Percentiles rank a stretch among this genome's conserved stretches.
Conservation (phyloP, 164 flowering plant genomes). For the Cinnamomum chago region DNA sequence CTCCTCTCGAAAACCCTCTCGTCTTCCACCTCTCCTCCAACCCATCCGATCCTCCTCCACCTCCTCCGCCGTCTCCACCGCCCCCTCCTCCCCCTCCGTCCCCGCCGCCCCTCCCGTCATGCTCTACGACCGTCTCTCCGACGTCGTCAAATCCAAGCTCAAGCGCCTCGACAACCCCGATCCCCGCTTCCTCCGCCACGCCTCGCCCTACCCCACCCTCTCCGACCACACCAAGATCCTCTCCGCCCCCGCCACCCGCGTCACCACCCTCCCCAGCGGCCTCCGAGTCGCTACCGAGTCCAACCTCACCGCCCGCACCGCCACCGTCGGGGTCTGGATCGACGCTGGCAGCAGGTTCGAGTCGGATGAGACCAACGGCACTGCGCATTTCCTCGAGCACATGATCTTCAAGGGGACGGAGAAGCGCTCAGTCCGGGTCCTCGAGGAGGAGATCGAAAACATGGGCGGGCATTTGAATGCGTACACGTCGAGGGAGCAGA, state of each 20-base stretch:
- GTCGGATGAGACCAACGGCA: constrained; percentile 48
- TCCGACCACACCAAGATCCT: constrained; percentile 35
- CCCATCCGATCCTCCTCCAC: constrained; percentile 21
- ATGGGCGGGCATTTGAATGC: constrained; percentile 59
- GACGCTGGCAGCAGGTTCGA: constrained; percentile 53
- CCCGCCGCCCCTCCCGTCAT: constrained; percentile 19
- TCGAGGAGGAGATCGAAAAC: constrained; percentile 55
- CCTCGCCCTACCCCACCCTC: constrained; percentile 32
- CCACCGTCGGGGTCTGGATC: constrained; percentile 59
- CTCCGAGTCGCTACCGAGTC: constrained; percentile 55
- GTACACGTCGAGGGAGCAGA: constrained; percentile 53
- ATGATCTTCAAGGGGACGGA: constrained; percentile 55
- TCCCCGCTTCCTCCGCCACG: constrained; percentile 37
- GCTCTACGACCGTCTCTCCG: constrained; percentile 40
- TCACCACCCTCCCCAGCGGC: constrained; percentile 48
- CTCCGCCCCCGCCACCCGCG: constrained; percentile 38
- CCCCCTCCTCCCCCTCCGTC: background rate
- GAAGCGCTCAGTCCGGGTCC: constrained; percentile 29
- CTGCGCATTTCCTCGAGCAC: constrained; percentile 52
- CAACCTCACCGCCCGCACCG: constrained; percentile 30
- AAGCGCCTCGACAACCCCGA: constrained; percentile 35
- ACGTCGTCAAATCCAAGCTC: constrained; percentile 31
- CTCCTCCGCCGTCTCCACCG: constrained; percentile 17
- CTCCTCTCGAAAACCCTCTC: constrained; percentile 16
- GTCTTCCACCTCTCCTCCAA: constrained; percentile 7